These are phyloP conservation scores for Pseudonitzschia multiseries DNA, from an alignment of 108 stramenopile genomes.

Conservation along the genomic window DNA sequence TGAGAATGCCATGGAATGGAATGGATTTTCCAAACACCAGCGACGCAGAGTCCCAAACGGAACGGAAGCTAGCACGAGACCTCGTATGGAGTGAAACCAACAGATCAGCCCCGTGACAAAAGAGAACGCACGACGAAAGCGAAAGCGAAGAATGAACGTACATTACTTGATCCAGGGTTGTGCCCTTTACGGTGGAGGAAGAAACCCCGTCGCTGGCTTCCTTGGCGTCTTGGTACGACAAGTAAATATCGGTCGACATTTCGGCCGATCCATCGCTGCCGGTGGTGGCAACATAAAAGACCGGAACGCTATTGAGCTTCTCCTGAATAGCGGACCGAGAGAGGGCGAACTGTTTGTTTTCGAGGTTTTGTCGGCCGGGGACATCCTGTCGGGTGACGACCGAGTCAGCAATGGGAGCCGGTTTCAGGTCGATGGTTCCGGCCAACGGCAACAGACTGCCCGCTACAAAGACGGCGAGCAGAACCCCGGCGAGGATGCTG, in stretches of 20 bases:
- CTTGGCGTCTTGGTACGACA: conserved; percentile 47
- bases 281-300: conserved; percentile 37
- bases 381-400: conserved; percentile 56
- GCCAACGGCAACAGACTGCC: not conserved
- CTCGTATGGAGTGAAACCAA: not conserved
- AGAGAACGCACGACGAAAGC: not conserved
- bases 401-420: conserved; percentile 41
- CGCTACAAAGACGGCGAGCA: conserved; percentile 26
- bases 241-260: conserved; percentile 41
- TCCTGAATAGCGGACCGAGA: conserved; percentile 46
- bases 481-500: conserved; percentile 18
- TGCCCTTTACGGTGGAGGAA: conserved; percentile 38
- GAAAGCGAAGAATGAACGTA: conserved; percentile 15
- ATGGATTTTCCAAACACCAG: no score
- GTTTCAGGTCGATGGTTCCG: conserved; percentile 20
- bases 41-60: no score
- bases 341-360: conserved; percentile 40
- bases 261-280: not conserved
- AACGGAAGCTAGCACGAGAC: not conserved
- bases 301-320: conserved; percentile 49
- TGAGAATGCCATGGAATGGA: no score
- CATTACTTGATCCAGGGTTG: conserved; percentile 58
- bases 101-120: not conserved
- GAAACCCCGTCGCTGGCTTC: conserved; percentile 13
- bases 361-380: conserved; percentile 23